phyloP scores from a whole-genome alignment of 2,329 filamentous ascomycete species.

The Dichotomopilus funicola region DNA sequence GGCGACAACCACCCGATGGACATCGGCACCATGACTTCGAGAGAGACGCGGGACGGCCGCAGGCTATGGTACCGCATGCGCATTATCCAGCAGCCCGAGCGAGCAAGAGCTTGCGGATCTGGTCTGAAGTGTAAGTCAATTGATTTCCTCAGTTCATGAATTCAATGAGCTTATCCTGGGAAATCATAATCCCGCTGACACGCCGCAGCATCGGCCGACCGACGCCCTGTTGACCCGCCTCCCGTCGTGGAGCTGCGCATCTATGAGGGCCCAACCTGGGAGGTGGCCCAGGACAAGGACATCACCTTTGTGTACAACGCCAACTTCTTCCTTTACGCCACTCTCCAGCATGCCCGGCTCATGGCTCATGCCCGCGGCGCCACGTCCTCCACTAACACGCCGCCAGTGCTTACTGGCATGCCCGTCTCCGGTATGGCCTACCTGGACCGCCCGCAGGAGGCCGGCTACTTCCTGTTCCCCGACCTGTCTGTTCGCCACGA shows the following conservation, averaged over 20 bases:
- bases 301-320: slow-evolving; percentile 90
- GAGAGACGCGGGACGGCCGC: slow-evolving; percentile 67
- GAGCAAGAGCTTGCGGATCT: slow-evolving; percentile 88
- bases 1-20: slow-evolving; percentile 8
- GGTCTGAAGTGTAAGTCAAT: slow-evolving; percentile 77
- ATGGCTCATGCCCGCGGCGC: slow-evolving; percentile 71
- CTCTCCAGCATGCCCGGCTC: slow-evolving; percentile 75
- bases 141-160: neutral
- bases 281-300: slow-evolving; percentile 58
- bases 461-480: slow-evolving; percentile 95
- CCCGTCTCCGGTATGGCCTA: slow-evolving; percentile 95
- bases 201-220: slow-evolving; percentile 68
- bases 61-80: slow-evolving; percentile 73
- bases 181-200: slow-evolving; percentile 7
- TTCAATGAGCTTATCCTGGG: neutral
- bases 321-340: slow-evolving; percentile 96
- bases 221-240: slow-evolving; percentile 87
- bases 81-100: slow-evolving; percentile 90
- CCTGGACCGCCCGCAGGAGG: slow-evolving; percentile 72
- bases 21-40: slow-evolving; percentile 29
- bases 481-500: slow-evolving; percentile 95
- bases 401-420: slow-evolving; percentile 85
- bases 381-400: slow-evolving; percentile 59
- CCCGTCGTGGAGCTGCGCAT: slow-evolving; percentile 90
- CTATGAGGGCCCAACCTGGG: slow-evolving; percentile 62